Base-by-base conservation (phyloP, 1,284 basidiomycete species). In the Irpex sp. region DNA sequence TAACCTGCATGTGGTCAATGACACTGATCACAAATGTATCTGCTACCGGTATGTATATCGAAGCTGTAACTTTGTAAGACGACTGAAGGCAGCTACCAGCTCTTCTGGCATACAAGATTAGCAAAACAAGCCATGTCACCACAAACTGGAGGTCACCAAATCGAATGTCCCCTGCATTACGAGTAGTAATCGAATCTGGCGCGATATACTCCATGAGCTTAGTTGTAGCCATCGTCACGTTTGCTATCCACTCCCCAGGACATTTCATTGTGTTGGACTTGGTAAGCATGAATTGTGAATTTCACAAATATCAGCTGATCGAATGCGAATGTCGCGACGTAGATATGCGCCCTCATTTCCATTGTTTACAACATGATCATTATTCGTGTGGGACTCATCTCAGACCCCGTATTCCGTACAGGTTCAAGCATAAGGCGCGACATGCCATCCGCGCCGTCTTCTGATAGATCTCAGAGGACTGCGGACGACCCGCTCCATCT, bases 171-270 rank as follows among this genome's bases (percentile, higher is more conserved):
- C 72, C 72, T 1, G 65, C 76, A 8, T 54, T 76, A 4, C 68
- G 69, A 33, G 71, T 74, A 19, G 67, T 76, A 21, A 67, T 77
- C 59, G 76, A 77, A 67, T 71, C 74, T n/a, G 76, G 71, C 3
- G 66, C 68, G 1, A 65, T 77, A 13, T 76, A 76, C 65, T 74
- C 75, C 3, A 62, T 71, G 56, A 70, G 74, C 1, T 71, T 76
- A 59, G 69, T 74, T 49, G 66, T 71, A n/a, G 70, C 72, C 13
- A 70, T 77, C 33, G 62, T 76, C 33, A 70, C 71, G n/a, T 77
- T 75, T 62, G 70, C 72, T 43, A 61, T 64, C 39, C 63, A 71
- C 36, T 70, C 68, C 13, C 70, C 72, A 36, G 75, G 74, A 9
- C 71, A 74, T 15, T 76, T 72, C 59, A 69, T 77, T 37, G 39